A percentile compares a stretch with the other conserved stretches of the same genome.
Evolutionary conservation across 2,329 filamentous ascomycete species (phyloP).

Genomic region (Trichoderma sp.): DNA sequence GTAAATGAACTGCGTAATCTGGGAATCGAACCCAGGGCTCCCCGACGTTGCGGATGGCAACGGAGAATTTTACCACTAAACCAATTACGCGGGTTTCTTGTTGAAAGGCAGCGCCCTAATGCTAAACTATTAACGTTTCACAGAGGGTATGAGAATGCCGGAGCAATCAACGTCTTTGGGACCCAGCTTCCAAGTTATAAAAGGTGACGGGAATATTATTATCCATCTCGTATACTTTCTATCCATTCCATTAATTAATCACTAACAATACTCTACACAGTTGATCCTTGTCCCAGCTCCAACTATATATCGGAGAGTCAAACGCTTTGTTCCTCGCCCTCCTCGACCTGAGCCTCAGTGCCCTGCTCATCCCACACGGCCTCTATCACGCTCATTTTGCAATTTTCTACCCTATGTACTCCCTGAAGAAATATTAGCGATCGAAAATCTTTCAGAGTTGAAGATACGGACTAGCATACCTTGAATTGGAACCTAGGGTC

Average conservation of each 20-base stretch:
- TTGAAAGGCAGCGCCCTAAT: accelerated
- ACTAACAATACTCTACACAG: background rate
- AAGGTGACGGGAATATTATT: background rate
- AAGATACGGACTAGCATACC: slow-evolving; percentile 27
- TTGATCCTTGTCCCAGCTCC: background rate
- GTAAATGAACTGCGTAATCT: slow-evolving; percentile 20
- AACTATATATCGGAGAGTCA: background rate
- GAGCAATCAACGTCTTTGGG: background rate
- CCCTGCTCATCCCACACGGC: slow-evolving; percentile 44
- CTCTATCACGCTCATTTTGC: slow-evolving; percentile 49
- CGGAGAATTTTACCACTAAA: slow-evolving; percentile 36
- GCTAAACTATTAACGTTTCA: background rate
- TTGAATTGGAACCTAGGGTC: slow-evolving; percentile 45
- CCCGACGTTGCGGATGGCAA: slow-evolving; percentile 34
- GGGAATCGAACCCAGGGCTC: slow-evolving; percentile 37
- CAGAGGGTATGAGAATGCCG: too few species aligned
- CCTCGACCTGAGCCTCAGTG: background rate
- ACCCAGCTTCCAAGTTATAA: background rate
- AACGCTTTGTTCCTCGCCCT: background rate
- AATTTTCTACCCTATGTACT: slow-evolving; percentile 40
- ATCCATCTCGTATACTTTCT: background rate
- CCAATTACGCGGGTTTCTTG: slow-evolving; percentile 21
- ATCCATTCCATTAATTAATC: background rate
- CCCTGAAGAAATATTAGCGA: slow-evolving; percentile 32
- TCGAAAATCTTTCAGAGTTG: accelerated